A percentile compares a stretch with the other conserved stretches of the same genome.
phyloP scores from a whole-genome alignment of 768 basidiomycete genomes.

The Scleroderma bovista region DNA sequence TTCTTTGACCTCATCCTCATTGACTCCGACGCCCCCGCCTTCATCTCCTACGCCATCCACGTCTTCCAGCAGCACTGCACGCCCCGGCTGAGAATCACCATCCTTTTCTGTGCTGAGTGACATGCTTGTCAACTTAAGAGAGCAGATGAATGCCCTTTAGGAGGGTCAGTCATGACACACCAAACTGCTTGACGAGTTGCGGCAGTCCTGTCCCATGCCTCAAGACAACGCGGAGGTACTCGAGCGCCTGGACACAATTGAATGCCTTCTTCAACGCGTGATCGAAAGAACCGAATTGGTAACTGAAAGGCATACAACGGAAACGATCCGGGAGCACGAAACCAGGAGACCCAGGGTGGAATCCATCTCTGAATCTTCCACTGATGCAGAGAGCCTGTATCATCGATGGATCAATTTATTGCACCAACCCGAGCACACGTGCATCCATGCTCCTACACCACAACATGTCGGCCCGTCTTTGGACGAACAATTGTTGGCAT shows the following conservation, averaged over 20 bases:
- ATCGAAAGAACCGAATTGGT: slow-evolving; percentile 6
- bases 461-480: too few species aligned
- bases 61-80: slow-evolving; percentile 33
- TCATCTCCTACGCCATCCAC: too few species aligned
- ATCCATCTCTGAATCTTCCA: too few species aligned
- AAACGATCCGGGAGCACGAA: slow-evolving; percentile 14
- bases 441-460: too few species aligned
- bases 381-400: too few species aligned
- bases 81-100: slow-evolving; percentile 28
- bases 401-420: too few species aligned
- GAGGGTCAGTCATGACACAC: slow-evolving; percentile 57
- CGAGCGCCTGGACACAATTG: slow-evolving; percentile 21
- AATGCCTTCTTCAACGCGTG: slow-evolving; percentile 16
- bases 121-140: slow-evolving; percentile 52
- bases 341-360: too few species aligned
- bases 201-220: slow-evolving; percentile 39
- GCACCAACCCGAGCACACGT: too few species aligned
- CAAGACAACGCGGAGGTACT: too few species aligned
- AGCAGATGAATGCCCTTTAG: slow-evolving; percentile 53
- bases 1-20: too few species aligned
- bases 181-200: slow-evolving; percentile 59
- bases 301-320: slow-evolving; percentile 12
- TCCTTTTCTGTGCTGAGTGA: slow-evolving; percentile 43
- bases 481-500: slow-evolving; percentile 56
- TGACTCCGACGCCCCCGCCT: too few species aligned